Percentiles rank a stretch among this genome's conserved stretches.
phyloP scores from a whole-genome alignment of 306 rosid genomes.

The Rosa persica region DNA sequence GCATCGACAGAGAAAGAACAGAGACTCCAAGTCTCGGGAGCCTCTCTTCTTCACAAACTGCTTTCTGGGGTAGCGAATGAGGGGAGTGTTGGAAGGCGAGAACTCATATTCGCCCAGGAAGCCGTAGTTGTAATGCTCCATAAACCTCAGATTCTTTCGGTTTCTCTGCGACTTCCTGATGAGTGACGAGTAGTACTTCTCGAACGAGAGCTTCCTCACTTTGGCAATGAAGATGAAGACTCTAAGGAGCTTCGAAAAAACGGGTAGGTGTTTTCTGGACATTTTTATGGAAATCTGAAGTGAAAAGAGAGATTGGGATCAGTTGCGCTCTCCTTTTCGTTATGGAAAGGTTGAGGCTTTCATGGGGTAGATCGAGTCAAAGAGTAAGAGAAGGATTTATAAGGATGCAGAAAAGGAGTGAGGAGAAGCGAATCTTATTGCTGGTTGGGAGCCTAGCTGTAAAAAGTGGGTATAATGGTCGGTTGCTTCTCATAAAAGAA shows the following conservation, averaged over 20 bases:
- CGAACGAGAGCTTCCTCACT: slow-evolving; percentile 41
- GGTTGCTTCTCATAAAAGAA: slow-evolving; percentile 40
- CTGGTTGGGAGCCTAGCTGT: slow-evolving; percentile 52
- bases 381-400: neutral
- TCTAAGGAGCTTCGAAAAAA: slow-evolving; percentile 38
- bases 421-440: slow-evolving; percentile 8
- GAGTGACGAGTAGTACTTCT: slow-evolving; percentile 29
- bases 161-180: slow-evolving; percentile 26
- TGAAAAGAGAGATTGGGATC: neutral
- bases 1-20: slow-evolving; percentile 47
- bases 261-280: slow-evolving; percentile 40
- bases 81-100: slow-evolving; percentile 56
- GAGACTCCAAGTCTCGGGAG: slow-evolving; percentile 29
- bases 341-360: slow-evolving; percentile 6
- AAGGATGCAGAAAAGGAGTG: slow-evolving; percentile 35
- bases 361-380: slow-evolving; percentile 10
- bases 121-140: slow-evolving; percentile 38
- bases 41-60: slow-evolving; percentile 18
- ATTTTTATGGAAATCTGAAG: slow-evolving; percentile 21
- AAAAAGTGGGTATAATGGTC: slow-evolving; percentile 41
- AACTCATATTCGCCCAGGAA: slow-evolving; percentile 41
- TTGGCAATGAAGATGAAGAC: slow-evolving; percentile 38
- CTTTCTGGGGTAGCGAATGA: slow-evolving; percentile 30
- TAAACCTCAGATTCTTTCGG: slow-evolving; percentile 35
- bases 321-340: neutral